Percentiles rank a stretch among this genome's conserved stretches.
Evolutionary conservation across 192 early-diverging fungal genomes (phyloP).

Genomic region (Allomyces arbusculus): DNA sequence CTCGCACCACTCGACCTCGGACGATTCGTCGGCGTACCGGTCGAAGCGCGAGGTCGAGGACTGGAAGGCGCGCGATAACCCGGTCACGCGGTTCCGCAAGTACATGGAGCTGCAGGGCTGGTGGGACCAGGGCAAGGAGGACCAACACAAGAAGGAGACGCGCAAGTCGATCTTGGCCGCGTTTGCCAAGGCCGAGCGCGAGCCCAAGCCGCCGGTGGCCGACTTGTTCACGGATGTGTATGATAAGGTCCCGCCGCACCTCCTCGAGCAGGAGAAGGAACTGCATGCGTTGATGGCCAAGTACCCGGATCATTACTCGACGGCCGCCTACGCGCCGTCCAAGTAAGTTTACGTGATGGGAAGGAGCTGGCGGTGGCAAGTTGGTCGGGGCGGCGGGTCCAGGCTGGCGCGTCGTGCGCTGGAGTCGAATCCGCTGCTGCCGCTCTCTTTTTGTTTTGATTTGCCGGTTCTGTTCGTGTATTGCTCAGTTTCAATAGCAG

Average conservation of each 20-base stretch:
- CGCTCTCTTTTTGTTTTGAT: too few species aligned
- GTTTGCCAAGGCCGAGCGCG: slow-evolving; percentile 67
- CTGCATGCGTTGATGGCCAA: slow-evolving; percentile 52
- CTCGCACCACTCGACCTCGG: slow-evolving; percentile 91
- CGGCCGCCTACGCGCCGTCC: not conserved
- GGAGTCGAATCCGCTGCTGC: too few species aligned
- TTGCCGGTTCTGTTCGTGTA: too few species aligned
- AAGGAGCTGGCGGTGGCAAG: too few species aligned
- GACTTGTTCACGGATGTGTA: slow-evolving; percentile 89
- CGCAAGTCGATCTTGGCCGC: slow-evolving; percentile 53
- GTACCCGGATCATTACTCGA: slow-evolving; percentile 65
- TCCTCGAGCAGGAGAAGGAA: slow-evolving; percentile 61
- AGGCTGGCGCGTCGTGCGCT: too few species aligned
- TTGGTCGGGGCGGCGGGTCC: too few species aligned
- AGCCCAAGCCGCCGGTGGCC: slow-evolving; percentile 65
- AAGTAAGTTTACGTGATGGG: too few species aligned
- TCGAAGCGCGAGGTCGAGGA: slow-evolving; percentile 77
- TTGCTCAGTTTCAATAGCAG: too few species aligned
- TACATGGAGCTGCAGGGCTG: slow-evolving; percentile 68
- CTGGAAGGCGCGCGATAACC: slow-evolving; percentile 71
- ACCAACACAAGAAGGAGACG: slow-evolving; percentile 36
- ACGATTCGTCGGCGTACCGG: slow-evolving; percentile 90
- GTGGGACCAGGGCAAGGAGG: slow-evolving; percentile 59
- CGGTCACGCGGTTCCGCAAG: slow-evolving; percentile 68
- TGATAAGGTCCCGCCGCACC: slow-evolving; percentile 54